phyloP scores from a whole-genome alignment of 1,284 basidiomycete species.

The Meripilus lineatus region DNA sequence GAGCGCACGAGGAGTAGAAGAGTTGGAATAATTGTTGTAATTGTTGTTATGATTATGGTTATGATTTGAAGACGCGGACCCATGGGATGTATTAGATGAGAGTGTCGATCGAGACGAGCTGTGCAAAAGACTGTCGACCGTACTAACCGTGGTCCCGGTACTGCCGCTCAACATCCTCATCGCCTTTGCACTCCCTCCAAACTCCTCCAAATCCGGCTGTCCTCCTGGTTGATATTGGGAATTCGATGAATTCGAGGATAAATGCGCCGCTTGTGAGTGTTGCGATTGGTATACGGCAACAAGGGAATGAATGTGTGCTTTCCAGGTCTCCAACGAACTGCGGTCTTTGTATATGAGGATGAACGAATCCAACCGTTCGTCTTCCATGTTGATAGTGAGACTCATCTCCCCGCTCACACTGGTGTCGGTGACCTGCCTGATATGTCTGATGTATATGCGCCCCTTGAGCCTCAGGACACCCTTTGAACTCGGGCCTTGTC shows the following conservation, averaged over 20 bases:
- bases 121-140: conserved; percentile 66
- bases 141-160: conserved; percentile 57
- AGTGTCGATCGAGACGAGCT: conserved; percentile 58
- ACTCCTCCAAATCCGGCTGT: conserved; percentile 73
- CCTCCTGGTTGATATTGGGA: conserved; percentile 29
- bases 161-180: conserved; percentile 76
- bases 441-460: conserved; percentile 91
- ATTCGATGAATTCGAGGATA: conserved; percentile 17
- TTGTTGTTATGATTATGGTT: conserved; percentile 13
- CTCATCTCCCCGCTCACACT: conserved; percentile 77
- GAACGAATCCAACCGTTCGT: conserved; percentile 88
- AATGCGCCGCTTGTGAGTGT: conserved; percentile 24
- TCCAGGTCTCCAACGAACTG: conserved; percentile 88
- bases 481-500: conserved; percentile 45
- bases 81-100: conserved; percentile 67
- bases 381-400: conserved; percentile 93
- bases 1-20: no score
- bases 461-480: conserved; percentile 90
- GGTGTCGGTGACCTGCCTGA: conserved; percentile 80
- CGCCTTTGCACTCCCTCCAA: conserved; percentile 68
- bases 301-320: conserved; percentile 69
- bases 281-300: conserved; percentile 62
- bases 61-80: conserved; percentile 30
- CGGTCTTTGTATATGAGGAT: conserved; percentile 91
- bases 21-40: conserved; percentile 6